Evolutionary conservation across 148 eudicot genomes (phyloP).

Genomic region (Amaranthus palmeri): DNA sequence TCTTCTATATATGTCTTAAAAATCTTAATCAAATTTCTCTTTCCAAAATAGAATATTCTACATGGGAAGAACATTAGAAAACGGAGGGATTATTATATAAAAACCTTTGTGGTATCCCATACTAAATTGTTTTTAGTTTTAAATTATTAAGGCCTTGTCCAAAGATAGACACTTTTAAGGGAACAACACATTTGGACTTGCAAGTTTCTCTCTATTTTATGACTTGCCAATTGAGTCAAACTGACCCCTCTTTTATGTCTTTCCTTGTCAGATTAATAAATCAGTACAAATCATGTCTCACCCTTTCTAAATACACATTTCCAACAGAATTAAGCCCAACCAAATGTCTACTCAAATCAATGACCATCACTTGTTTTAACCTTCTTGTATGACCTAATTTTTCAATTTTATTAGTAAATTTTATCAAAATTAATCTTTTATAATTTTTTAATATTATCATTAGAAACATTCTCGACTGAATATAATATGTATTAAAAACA

Average conservation of each 20-base stretch:
- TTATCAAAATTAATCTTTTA: no score
- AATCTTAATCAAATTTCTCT: no score
- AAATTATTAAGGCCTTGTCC: not conserved
- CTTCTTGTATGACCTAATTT: no score
- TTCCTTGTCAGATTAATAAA: not conserved
- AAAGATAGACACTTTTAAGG: not conserved
- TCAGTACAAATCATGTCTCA: slow-evolving; percentile 4
- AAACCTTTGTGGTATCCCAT: not conserved
- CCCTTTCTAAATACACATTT: not conserved
- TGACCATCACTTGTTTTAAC: no score
- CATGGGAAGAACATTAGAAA: no score
- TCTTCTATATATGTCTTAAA: no score
- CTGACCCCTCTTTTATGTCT: slow-evolving; percentile 1
- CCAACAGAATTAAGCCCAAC: not conserved
- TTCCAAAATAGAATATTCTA: no score
- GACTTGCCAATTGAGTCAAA: not conserved
- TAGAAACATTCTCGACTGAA: no score
- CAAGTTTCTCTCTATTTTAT: not conserved
- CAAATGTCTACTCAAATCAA: no score
- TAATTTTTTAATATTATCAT: no score
- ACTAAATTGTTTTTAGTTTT: not conserved
- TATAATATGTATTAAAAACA: no score
- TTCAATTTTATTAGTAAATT: no score
- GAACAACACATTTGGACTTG: slow-evolving; percentile 3
- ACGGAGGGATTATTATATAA: not conserved